Base-by-base conservation (phyloP, 805 yeast genomes). In the Candida odintsovae region DNA sequence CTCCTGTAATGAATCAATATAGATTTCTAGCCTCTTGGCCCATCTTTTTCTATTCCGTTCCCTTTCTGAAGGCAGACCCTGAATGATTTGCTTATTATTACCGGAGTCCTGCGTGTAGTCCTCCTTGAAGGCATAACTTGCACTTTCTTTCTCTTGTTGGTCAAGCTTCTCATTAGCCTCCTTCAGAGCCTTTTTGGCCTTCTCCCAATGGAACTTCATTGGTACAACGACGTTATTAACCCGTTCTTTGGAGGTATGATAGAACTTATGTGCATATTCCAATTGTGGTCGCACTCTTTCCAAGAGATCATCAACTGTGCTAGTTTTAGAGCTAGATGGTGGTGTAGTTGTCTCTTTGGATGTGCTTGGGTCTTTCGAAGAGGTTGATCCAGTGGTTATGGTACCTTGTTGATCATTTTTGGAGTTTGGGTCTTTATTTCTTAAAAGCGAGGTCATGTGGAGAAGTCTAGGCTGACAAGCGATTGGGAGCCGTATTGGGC, bases 1-100 rank as follows among this genome's bases (percentile, higher is more conserved):
- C 16, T 73, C 79, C 49, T 75, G 83, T 38, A 82, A 58, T 2
- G 82, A 77, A 48, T 73, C 78, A 20, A 81, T 67, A 56, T 75
- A 76, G n/a, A 65, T 53, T 37, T 69, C 77, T 20, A 81, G 54
- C 50, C 67, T 70, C 46, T 75, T 71, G 38, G 72, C 62, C 73
- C 73, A 70, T 48, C 50, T 53, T 43, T 60, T 65, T 42, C 78
- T 63, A 21, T 62, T 56, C 18, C 64, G 54, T 48, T 74, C 78
- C 44, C 70, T 59, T 47, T 73, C 72, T 0, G 78, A 74, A 4
- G 81, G 80, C 21, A 77, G 54, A 3, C 65, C 72, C 38, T 56
- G 55, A 18, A 70, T 70, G 2, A 31, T 42, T 7, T 43, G 36
- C 8, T 38, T 43, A 12, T 40, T 41, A 13, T 26, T 40, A 3